Evolutionary conservation across 2,329 filamentous ascomycete genomes (phyloP), one percentile per base, ranked within the genome.

Genomic region (Alternaria sp.): DNA sequence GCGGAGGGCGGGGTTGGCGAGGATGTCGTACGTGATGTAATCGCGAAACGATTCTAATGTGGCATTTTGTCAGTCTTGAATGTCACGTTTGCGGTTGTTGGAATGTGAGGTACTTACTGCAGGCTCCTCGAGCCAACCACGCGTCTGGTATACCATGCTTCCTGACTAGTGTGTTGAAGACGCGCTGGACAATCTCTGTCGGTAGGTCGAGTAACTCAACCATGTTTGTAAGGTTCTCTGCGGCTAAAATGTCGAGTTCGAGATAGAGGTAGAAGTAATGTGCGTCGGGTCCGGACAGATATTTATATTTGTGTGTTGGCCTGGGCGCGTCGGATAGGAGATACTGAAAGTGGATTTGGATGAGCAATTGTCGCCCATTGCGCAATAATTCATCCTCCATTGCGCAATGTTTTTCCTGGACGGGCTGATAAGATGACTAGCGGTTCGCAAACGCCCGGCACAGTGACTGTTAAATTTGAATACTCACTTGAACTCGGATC

Each of bases 401-500:
- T 40, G 32, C 32, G 32, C 32, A 40, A 40, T 40, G 32, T n/a
- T 9, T n/a, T n/a, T 40, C 32, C 32, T 15, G 32, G 32, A n/a
- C 32, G 32, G 32, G 15, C 32, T n/a, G 8, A 15, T 40, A 15
- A 40, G 15, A 40, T 40, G 32, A 40, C 15, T n/a, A n/a, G 15
- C 4, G 0, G 1, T 1, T 40, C 32, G 15, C 1, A 10, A 40
- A 40, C 32, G 32, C 32, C 32, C 32, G 8, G 32, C 32, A 40
- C 15, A 9, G 32, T 40, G 32, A 40, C 1, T 40, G 32, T 40
- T 10, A 0, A n/a, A 0, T 40, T 1, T 0, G 2, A n/a, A 1
- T 10, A 40, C 32, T 40, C 32, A 40, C 15, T 40, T 2, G 1
- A 40, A 40, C 32, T n/a, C 4, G 2, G 32, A n/a, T 32, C 15